These are phyloP conservation scores for Moesziomyces globuligerus DNA, from an alignment of 1,284 basidiomycete species.

Conservation along the genomic window DNA sequence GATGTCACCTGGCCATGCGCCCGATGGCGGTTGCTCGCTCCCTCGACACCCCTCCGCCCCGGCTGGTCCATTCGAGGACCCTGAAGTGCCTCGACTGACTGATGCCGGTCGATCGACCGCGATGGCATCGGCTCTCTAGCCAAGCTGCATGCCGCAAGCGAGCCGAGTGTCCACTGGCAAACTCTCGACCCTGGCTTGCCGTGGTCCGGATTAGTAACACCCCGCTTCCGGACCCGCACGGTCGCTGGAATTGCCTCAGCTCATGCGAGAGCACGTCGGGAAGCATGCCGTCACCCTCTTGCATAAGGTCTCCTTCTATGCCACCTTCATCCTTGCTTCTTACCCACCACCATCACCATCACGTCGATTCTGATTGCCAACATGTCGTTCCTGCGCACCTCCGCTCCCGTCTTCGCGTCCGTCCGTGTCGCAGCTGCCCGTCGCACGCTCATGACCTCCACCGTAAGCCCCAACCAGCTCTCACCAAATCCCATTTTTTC, in stretches of 20 bases:
- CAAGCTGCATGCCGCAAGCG: background rate
- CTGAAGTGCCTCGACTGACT: background rate
- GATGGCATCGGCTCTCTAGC: too few relatives aligned
- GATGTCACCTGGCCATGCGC: slow-evolving; percentile 11
- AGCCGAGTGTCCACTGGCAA: background rate
- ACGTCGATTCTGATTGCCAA: too few relatives aligned
- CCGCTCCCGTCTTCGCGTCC: slow-evolving; percentile 11
- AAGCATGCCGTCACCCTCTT: background rate
- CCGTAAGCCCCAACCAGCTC: slow-evolving; percentile 21
- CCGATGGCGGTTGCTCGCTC: slow-evolving; percentile 1
- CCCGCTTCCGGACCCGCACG: background rate
- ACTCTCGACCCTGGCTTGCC: background rate
- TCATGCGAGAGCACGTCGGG: too few relatives aligned
- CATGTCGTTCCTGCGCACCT: slow-evolving; percentile 45
- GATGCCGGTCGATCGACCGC: background rate
- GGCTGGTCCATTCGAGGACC: background rate
- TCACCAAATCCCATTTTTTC: background rate
- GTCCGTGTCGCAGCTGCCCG: slow-evolving; percentile 9
- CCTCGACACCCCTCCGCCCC: background rate
- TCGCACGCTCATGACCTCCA: slow-evolving; percentile 23
- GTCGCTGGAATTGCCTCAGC: too few relatives aligned
- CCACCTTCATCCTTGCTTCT: background rate
- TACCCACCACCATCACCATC: slow-evolving; percentile 4
- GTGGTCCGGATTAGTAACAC: background rate
- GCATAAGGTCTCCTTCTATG: too few relatives aligned